Base-by-base conservation (phyloP, 2,329 filamentous ascomycete genomes). In the Huntiella omanensis region DNA sequence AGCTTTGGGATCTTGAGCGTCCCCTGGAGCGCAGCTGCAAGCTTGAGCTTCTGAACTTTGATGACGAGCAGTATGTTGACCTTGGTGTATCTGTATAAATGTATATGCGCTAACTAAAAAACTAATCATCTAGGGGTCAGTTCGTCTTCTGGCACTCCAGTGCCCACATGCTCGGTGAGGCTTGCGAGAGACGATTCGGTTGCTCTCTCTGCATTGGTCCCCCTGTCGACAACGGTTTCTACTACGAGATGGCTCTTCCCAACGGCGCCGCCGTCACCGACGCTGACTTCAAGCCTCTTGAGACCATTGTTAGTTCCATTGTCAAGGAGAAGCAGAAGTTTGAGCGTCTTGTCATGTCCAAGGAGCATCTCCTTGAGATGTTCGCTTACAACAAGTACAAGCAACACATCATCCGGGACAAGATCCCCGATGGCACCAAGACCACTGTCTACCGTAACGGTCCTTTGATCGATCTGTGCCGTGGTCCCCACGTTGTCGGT, bases 351-450 rank as follows among this genome's bases (percentile, higher is more conserved):
- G 81, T 81, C 53, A 74, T 95, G 58, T 82, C 82, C 53, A 96
- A 96, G 65, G 82, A 88, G 46, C 80, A 96, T 54, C 71, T 96
- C 43, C 74, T 91, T 45, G 85, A 94, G 60, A 94, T 96, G 63
- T 96, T 96, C 69, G 76, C 78, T 55, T 92, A 93, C 71, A 95
- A 92, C 72, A 91, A 91, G 62, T 96, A 94, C 70, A 96, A 98
- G 74, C 78, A 93, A 60, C 83, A 95, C 62, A 93, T 96, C 62
- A 96, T 98, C 66, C 80, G 44, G 55, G 82, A 86, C 67, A 86
- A 92, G 63, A 83, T 96, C 51, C 70, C 79, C 35, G 85, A 94
- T 55, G 86, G 85, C 55, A 43, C 37, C 40, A 16, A 51, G 59
- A 93, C 85, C 59, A 96, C 91, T 7, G 88, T 96, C 36, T 98